Conservation (phyloP, 2,329 filamentous ascomycete species). For the Cladorrhinum sp. region DNA sequence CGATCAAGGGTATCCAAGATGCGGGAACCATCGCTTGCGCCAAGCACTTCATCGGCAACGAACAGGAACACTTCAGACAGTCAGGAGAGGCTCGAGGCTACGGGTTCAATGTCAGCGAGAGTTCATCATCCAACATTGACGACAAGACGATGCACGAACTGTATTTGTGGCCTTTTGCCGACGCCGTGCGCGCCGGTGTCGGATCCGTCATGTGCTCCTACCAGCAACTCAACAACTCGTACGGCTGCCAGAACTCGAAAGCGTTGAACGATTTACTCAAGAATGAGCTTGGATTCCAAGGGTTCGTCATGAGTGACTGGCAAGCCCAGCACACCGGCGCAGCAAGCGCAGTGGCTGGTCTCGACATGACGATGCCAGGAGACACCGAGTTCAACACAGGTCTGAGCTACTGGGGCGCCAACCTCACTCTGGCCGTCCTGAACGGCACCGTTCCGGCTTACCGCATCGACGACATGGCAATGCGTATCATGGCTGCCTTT, state of each 20-base stretch:
- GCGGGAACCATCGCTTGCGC: conserved; percentile 75
- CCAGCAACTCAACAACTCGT: conserved; percentile 64
- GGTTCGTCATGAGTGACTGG: conserved; percentile 57
- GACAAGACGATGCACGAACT: conserved; percentile 61
- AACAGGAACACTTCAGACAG: conserved; percentile 76
- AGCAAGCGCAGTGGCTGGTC: conserved; percentile 64
- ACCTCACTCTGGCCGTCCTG: conserved; percentile 80
- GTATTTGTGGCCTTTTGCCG: conserved; percentile 64
- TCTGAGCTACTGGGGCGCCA: conserved; percentile 75
- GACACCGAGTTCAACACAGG: conserved; percentile 76
- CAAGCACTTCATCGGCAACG: conserved; percentile 69
- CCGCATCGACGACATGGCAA: conserved; percentile 87
- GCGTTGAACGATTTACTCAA: conserved; percentile 62
- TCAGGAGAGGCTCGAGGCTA: conserved; percentile 52
- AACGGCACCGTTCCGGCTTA: conserved; percentile 88
- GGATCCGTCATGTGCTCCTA: conserved; percentile 52
- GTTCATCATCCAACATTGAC: conserved; percentile 51
- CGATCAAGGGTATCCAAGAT: conserved; percentile 75
- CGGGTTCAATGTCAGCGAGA: conserved; percentile 62
- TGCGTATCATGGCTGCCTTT: conserved; percentile 72
- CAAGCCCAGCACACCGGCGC: conserved; percentile 69
- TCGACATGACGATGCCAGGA: conserved; percentile 88
- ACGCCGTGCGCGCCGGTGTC: conserved; percentile 56
- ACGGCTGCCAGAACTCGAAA: conserved; percentile 64
- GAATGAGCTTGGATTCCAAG: conserved; percentile 63